Evolutionary conservation across 345 rosid species (phyloP), one percentile per base, ranked within the genome.

Genomic region (Melaleuca alternifolia): DNA sequence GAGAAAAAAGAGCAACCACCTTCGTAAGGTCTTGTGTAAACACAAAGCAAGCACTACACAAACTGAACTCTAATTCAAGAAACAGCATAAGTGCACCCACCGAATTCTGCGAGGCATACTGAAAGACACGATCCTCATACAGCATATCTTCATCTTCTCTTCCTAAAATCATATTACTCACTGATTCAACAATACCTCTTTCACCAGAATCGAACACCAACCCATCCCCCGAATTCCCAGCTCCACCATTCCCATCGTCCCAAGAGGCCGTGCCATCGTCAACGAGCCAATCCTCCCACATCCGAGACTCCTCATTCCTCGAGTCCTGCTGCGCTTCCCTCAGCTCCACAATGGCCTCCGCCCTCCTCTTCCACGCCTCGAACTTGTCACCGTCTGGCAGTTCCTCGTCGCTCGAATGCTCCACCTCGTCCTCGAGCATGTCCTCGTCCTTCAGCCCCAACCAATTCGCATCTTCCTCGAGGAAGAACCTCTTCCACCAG

Each of bases 261-360:
- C 95, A 92, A 85, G 94, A 91, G 50, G 91, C 90, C 83, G 86
- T 65, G 86, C 84, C 83, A 59, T 92, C 94, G 83, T 93, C 95
- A 82, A 92, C 91, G 84, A 97, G 90, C 99, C 99, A 97, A 81
- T 97, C 98, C 93, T 97, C 98, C 99, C 99, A 97, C 86, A 92
- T 93, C 88, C 96, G 91, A 51, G 93, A 91, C 91, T 92, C 97
- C 91, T 93, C 94, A 88, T 94, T 89, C 94, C 89, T 87, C 92
- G 91, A 85, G 54, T 91, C 96, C 86, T 94, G 95, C 89, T 94
- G 95, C 41, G 96, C 93, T 91, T 96, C 98, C 90, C 97, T 95
- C 93, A 95, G 82, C 92, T 97, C 98, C 28, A 96, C 93, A 62
- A 97, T 97, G 5, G 98, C 95, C 92, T 97, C 97, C 4, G 95